These are phyloP conservation scores for Vitis rotundifolia DNA, from an alignment of 164 flowering plant species.

Conservation along the genomic window DNA sequence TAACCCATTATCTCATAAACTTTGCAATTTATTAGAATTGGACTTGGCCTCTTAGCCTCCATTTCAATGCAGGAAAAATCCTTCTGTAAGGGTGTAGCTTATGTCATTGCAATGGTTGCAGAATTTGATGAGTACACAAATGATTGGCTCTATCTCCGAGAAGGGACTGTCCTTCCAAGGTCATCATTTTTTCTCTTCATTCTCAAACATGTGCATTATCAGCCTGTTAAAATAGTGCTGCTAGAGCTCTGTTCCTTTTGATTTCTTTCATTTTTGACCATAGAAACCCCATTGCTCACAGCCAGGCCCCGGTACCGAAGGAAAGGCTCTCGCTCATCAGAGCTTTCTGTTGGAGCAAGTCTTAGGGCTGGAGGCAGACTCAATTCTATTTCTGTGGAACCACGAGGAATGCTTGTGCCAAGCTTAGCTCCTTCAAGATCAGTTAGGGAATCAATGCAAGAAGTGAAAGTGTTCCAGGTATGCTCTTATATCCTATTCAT, in stretches of 20 bases:
- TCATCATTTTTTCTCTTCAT: slow-evolving; percentile 35
- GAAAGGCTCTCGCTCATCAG: slow-evolving; percentile 47
- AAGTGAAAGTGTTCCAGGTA: slow-evolving; percentile 95
- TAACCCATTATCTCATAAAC: background rate
- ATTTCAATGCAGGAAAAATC: slow-evolving; percentile 69
- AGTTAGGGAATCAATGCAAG: slow-evolving; percentile 80
- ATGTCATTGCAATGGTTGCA: slow-evolving; percentile 86
- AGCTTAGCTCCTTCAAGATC: slow-evolving; percentile 72
- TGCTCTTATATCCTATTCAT: background rate
- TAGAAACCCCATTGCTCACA: slow-evolving; percentile 29
- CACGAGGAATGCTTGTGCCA: slow-evolving; percentile 74
- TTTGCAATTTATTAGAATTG: background rate
- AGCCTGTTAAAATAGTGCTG: background rate
- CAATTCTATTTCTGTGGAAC: slow-evolving; percentile 29
- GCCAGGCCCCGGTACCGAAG: slow-evolving; percentile 81
- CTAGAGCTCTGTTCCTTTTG: background rate
- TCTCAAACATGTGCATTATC: background rate
- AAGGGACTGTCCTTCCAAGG: slow-evolving; percentile 89
- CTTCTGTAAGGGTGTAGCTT: slow-evolving; percentile 73
- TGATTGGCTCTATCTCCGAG: slow-evolving; percentile 91
- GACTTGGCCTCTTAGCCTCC: slow-evolving; percentile 1
- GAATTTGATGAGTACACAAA: slow-evolving; percentile 97
- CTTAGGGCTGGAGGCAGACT: slow-evolving; percentile 27
- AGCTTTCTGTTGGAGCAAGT: slow-evolving; percentile 44
- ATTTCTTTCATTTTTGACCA: slow-evolving; percentile 10